Evolutionary conservation across 176 grass and related monocot genomes (phyloP), one percentile per base, ranked within the genome.

Genomic region (Ensete ventricosum): DNA sequence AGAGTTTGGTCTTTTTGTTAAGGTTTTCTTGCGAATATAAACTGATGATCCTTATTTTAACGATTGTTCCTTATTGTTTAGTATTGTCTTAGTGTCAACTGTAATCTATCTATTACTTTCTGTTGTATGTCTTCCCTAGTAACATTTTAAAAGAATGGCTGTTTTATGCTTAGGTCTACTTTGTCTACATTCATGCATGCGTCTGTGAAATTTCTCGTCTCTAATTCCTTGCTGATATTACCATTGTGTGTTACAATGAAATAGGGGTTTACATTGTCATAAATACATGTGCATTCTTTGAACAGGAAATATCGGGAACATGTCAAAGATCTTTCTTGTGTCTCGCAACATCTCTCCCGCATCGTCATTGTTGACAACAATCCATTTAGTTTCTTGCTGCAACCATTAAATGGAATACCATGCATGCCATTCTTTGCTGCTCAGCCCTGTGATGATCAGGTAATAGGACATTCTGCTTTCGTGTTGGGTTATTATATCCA

Each of bases 341-440:
- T 99, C 74, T 84, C 86, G 34, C 89, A 92, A 77, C 83, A 95
- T 68, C 88, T 95, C 76, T 81, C 81, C 53, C 86, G 90, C 76
- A 86, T 78, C 11, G 91, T 95, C 53, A 78, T 99, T 74, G 96
- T 99, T 9, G 96, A 99, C 76, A 99, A 99, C 76, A 95, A 99
- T 53, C 96, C 96, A 3, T 99, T 99, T 82, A 95, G 91, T 76
- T 99, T 99, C 86, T 87, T 99, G 70, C 79, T 95, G 78, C 96
- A 99, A 76, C 91, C 96, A 59, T 83, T 87, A 73, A 99, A 99
- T 77, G 96, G 96, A 80, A 89, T 99, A 87, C 96, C 96, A 1
- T 99, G 96, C 71, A 76, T 95, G 77, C 96, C 96, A 59, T 99
- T 99, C 91, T 99, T 89, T 79, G 90, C 96, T 12, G 89, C 85